phyloP scores from a whole-genome alignment of 2,329 filamentous ascomycete genomes.

The Taxawa tesnikishii region DNA sequence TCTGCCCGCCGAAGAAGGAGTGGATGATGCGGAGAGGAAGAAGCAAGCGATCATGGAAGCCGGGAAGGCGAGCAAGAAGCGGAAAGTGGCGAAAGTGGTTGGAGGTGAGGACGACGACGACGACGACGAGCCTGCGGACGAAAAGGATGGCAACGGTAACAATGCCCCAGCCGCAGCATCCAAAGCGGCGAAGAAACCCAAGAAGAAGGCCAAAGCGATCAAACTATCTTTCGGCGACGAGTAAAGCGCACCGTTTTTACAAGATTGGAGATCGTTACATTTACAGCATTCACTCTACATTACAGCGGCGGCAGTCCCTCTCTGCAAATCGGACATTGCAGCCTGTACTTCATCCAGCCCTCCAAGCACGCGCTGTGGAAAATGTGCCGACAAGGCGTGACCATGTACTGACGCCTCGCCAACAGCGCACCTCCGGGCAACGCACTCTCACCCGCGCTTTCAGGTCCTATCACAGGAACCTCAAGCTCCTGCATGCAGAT shows the following conservation, averaged over 20 bases:
- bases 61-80: slow-evolving; percentile 16
- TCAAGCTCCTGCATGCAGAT: slow-evolving; percentile 90
- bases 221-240: slow-evolving; percentile 10
- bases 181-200: slow-evolving; percentile 16
- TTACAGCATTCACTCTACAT: no score
- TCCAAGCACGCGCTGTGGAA: slow-evolving; percentile 89
- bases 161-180: no score
- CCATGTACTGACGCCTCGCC: slow-evolving; percentile 80
- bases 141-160: no score
- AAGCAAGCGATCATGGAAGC: slow-evolving; percentile 7
- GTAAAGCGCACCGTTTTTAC: no score
- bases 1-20: slow-evolving; percentile 9
- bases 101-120: slow-evolving; percentile 15
- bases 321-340: slow-evolving; percentile 92
- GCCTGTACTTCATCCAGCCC: slow-evolving; percentile 85
- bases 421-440: slow-evolving; percentile 43
- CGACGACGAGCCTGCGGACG: slow-evolving; percentile 5
- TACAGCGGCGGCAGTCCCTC: slow-evolving; percentile 78
- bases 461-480: slow-evolving; percentile 62
- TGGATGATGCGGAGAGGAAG: slow-evolving; percentile 8
- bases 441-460: slow-evolving; percentile 22
- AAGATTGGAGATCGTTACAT: not conserved
- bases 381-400: slow-evolving; percentile 90
- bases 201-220: slow-evolving; percentile 10
- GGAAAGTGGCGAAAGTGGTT: slow-evolving; percentile 22